phyloP scores from a whole-genome alignment of 73 alveolate species.

The Stentor roeselii region DNA sequence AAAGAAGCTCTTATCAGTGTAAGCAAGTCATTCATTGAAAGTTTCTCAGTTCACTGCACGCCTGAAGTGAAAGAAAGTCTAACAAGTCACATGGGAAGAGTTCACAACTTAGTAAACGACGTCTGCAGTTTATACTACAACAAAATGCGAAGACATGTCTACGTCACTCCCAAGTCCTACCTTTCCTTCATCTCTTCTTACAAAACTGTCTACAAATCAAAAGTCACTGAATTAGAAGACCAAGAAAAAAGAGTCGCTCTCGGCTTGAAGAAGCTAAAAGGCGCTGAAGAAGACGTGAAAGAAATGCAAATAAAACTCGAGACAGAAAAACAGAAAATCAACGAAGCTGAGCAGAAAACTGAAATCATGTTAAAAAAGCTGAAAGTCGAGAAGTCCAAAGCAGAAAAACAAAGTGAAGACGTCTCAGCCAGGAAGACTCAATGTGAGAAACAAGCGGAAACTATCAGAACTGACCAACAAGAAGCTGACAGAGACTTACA shows the following conservation, averaged over 20 bases:
- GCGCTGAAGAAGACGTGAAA: constrained; percentile 86
- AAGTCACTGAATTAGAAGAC: constrained; percentile 83
- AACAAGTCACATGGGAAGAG: constrained; percentile 98
- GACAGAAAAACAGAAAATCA: constrained; percentile 86
- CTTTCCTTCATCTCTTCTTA: constrained; percentile 97
- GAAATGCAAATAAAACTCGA: constrained; percentile 90
- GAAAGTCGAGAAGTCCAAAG: constrained; percentile 94
- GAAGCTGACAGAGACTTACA: constrained; percentile 98
- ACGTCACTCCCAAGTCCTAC: constrained; percentile 99
- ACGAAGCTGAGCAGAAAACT: constrained; percentile 90
- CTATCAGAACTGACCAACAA: constrained; percentile 90
- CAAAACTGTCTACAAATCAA: constrained; percentile 91
- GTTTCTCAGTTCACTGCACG: constrained; percentile 83
- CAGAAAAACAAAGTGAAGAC: constrained; percentile 96
- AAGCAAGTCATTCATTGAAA: constrained; percentile 74
- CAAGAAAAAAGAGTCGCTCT: constrained; percentile 84
- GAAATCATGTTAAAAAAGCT: constrained; percentile 82
- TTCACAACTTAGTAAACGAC: constrained; percentile 92
- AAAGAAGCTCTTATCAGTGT: constrained; percentile 99
- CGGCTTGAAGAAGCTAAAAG: constrained; percentile 86
- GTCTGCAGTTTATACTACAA: constrained; percentile 95
- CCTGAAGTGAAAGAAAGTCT: constrained; percentile 86
- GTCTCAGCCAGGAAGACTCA: constrained; percentile 92
- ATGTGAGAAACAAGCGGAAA: constrained; percentile 91
- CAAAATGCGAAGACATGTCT: constrained; percentile 99